These are phyloP conservation scores for Arabidopsis lyrata DNA, from an alignment of 441 rosid genomes.

Conservation along the genomic window DNA sequence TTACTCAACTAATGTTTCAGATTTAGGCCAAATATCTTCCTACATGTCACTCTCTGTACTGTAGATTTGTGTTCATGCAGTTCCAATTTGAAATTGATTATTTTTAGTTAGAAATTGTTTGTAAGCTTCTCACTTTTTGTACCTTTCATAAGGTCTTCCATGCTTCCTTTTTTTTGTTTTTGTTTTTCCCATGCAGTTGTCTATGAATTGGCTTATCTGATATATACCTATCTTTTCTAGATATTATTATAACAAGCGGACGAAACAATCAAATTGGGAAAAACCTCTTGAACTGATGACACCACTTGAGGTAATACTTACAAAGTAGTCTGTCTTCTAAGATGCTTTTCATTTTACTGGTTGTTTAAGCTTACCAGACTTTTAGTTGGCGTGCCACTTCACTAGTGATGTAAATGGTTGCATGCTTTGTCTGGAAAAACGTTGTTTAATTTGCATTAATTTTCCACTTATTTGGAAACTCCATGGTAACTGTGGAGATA, in stretches of 20 bases:
- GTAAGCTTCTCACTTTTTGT: slow-evolving; percentile 8
- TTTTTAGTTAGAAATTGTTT: slow-evolving; percentile 9
- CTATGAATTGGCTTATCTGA: slow-evolving; percentile 14
- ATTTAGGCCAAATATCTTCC: slow-evolving; percentile 10
- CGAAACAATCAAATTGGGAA: slow-evolving; percentile 97
- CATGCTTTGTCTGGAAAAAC: slow-evolving; percentile 13
- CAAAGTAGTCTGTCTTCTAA: slow-evolving; percentile 28
- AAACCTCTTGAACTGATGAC: slow-evolving; percentile 98
- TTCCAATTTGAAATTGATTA: slow-evolving; percentile 15
- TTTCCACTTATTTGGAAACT: slow-evolving; percentile 53
- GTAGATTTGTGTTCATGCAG: slow-evolving; percentile 13
- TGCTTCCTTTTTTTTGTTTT: slow-evolving; percentile 10
- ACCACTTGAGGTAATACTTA: slow-evolving; percentile 85
- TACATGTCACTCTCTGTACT: slow-evolving; percentile 18
- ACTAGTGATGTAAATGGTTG: slow-evolving; percentile 14
- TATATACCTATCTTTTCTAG: slow-evolving; percentile 49
- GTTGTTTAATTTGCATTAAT: slow-evolving; percentile 52
- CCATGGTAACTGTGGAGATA: slow-evolving; percentile 58
- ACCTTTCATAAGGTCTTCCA: slow-evolving; percentile 10
- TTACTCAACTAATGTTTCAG: slow-evolving; percentile 33
- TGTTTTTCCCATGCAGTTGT: not conserved
- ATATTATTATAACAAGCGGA: slow-evolving; percentile 95
- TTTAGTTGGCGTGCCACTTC: slow-evolving; percentile 26
- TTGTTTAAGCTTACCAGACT: slow-evolving; percentile 11
- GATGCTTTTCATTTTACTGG: not conserved